A percentile compares a stretch with the other conserved stretches of the same genome.
phyloP scores from a whole-genome alignment of 345 rosid genomes.

The Chamaenerion angustifolium region DNA sequence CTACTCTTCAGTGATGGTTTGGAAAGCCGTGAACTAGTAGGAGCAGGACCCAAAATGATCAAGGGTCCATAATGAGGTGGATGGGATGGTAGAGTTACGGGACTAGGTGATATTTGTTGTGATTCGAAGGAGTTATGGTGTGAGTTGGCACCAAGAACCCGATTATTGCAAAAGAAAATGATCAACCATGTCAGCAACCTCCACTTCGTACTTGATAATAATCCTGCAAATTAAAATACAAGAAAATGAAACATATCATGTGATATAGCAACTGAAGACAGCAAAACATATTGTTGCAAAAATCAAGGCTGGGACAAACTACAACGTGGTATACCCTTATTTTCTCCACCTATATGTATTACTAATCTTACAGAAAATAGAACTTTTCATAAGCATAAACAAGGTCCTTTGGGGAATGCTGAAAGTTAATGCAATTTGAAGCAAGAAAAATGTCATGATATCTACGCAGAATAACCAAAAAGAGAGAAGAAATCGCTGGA shows the following conservation, averaged over 20 bases:
- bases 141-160: constrained; percentile 21
- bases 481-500: no score
- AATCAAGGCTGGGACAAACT: no score
- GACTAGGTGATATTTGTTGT: constrained; percentile 23
- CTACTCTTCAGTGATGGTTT: constrained; percentile 44
- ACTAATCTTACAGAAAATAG: no score
- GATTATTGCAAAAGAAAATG: constrained; percentile 22
- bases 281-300: not conserved
- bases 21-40: constrained; percentile 46
- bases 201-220: constrained; percentile 10
- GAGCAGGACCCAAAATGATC: constrained; percentile 44
- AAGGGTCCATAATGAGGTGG: constrained; percentile 50
- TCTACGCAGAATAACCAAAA: no score
- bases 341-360: no score
- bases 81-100: constrained; percentile 24
- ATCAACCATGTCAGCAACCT: constrained; percentile 26
- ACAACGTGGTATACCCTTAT: no score
- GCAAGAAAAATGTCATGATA: no score
- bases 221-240: constrained; percentile 25
- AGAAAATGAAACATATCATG: constrained; percentile 6
- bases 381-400: no score
- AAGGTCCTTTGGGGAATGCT: no score
- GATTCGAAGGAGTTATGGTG: constrained; percentile 19
- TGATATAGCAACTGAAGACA: not conserved
- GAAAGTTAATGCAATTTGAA: no score